Evolutionary conservation across 2,329 filamentous ascomycete genomes (phyloP).

Genomic region (Decorospora gaudefroyi): DNA sequence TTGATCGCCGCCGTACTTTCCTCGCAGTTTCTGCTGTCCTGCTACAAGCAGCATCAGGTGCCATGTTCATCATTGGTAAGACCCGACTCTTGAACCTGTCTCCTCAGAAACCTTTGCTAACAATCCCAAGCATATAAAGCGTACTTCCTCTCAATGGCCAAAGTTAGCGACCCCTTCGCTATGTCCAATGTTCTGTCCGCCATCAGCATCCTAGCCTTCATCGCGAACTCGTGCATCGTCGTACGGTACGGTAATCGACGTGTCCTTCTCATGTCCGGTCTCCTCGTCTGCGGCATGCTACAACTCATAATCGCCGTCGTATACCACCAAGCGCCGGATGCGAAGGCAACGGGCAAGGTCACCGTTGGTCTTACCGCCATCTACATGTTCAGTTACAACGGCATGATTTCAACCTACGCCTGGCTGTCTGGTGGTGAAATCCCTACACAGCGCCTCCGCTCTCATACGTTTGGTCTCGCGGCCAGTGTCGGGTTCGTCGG

Average conservation of each 20-base stretch:
- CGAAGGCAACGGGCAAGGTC: conserved; percentile 49
- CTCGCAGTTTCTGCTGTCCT: conserved; percentile 45
- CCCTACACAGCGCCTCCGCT: conserved; percentile 61
- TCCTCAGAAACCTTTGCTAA: background rate
- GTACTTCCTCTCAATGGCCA: conserved; percentile 65
- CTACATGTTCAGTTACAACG: conserved; percentile 61
- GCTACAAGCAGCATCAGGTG: conserved; percentile 45
- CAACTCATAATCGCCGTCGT: conserved; percentile 60
- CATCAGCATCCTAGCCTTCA: conserved; percentile 59
- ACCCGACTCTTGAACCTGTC: conserved; percentile 23
- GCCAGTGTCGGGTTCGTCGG: conserved; percentile 59
- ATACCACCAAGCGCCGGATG: conserved; percentile 53
- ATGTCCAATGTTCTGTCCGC: conserved; percentile 61
- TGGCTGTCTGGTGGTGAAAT: conserved; percentile 63
- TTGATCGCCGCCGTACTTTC: conserved; percentile 44
- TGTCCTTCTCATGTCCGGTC: conserved; percentile 58
- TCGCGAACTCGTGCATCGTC: conserved; percentile 60
- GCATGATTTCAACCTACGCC: conserved; percentile 60
- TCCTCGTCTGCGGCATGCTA: conserved; percentile 58
- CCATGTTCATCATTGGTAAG: conserved; percentile 50
- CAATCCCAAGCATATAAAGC: conserved; percentile 48
- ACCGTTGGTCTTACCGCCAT: conserved; percentile 60
- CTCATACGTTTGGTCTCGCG: conserved; percentile 61
- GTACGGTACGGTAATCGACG: conserved; percentile 59
- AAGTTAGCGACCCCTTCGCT: conserved; percentile 60